These are phyloP conservation scores for Penicillium verhagenii DNA, from an alignment of 495 filamentous ascomycete species.

Conservation along the genomic window DNA sequence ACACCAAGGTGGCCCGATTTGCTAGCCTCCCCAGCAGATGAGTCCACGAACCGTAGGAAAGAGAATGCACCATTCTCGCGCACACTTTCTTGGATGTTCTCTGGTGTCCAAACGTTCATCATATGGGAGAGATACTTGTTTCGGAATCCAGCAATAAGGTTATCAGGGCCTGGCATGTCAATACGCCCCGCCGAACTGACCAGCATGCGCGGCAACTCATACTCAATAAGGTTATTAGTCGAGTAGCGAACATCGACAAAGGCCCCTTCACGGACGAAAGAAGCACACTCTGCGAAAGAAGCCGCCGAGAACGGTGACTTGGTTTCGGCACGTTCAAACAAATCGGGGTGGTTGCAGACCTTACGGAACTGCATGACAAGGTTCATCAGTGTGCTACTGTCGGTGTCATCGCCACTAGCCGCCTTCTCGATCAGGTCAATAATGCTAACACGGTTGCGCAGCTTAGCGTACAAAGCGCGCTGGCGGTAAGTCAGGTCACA, in stretches of 20 bases:
- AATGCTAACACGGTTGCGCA: conserved; percentile 95
- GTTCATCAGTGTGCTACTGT: conserved; percentile 96
- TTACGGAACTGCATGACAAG: conserved; percentile 99
- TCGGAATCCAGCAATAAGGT: conserved; percentile 71
- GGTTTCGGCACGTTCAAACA: conserved; percentile 93
- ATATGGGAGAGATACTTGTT: conserved; percentile 69
- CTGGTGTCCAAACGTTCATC: conserved; percentile 86
- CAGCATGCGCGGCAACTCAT: conserved; percentile 74
- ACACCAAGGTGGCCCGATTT: conserved; percentile 60
- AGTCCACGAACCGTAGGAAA: conserved; percentile 85
- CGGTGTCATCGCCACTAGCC: conserved; percentile 87
- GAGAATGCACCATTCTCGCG: conserved; percentile 69
- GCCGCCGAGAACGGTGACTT: conserved; percentile 79
- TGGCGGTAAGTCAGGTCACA: conserved; percentile 97
- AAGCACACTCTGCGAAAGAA: conserved; percentile 89
- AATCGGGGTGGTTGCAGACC: conserved; percentile 97
- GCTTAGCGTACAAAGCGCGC: conserved; percentile 85
- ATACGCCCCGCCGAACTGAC: conserved; percentile 74
- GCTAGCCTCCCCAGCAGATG: conserved; percentile 68
- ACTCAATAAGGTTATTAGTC: conserved; percentile 81
- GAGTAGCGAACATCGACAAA: conserved; percentile 83
- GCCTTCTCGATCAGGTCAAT: conserved; percentile 99
- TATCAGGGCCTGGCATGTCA: conserved; percentile 72
- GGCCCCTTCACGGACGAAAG: conserved; percentile 84
- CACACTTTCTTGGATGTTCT: conserved; percentile 65